Evolutionary conservation across 768 basidiomycete species (phyloP).

Genomic region (Paxillus ammoniavirescens): DNA sequence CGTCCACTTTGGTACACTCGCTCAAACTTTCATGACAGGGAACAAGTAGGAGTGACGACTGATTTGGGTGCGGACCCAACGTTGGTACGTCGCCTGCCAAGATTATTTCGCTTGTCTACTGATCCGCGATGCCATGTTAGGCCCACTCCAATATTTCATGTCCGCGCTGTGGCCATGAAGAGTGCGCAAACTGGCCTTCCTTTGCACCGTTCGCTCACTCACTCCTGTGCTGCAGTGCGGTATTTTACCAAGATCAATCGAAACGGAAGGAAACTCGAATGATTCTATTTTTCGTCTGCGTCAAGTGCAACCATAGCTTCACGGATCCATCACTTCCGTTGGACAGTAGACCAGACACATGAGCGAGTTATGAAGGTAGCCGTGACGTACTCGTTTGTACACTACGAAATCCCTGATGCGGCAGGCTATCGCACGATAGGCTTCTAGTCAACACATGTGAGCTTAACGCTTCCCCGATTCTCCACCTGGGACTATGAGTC

Average conservation of each 20-base stretch:
- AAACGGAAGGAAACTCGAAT: conserved; percentile 94
- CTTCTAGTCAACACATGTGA: no score
- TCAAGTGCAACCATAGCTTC: conserved; percentile 75
- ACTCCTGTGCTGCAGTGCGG: conserved; percentile 55
- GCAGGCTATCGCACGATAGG: no score
- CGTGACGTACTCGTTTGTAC: neutral
- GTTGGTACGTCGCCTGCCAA: conserved; percentile 47
- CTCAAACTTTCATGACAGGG: conserved; percentile 46
- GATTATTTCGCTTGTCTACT: neutral
- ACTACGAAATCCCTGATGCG: conserved; percentile 1
- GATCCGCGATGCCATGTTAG: conserved; percentile 34
- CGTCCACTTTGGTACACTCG: neutral
- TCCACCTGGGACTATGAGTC: no score
- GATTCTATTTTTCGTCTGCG: conserved; percentile 90
- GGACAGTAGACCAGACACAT: conserved; percentile 39
- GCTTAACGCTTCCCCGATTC: no score
- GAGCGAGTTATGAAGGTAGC: conserved; percentile 10
- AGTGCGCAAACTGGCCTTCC: conserved; percentile 49
- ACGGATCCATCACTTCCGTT: conserved; percentile 62
- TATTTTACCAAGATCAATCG: conserved; percentile 96
- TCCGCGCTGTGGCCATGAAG: conserved; percentile 77
- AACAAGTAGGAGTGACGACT: conserved; percentile 88
- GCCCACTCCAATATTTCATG: conserved; percentile 84
- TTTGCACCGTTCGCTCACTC: conserved; percentile 1
- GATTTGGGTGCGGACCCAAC: conserved; percentile 90